Evolutionary conservation across 495 filamentous ascomycete species (phyloP).

Genomic region (Xylaria curta): DNA sequence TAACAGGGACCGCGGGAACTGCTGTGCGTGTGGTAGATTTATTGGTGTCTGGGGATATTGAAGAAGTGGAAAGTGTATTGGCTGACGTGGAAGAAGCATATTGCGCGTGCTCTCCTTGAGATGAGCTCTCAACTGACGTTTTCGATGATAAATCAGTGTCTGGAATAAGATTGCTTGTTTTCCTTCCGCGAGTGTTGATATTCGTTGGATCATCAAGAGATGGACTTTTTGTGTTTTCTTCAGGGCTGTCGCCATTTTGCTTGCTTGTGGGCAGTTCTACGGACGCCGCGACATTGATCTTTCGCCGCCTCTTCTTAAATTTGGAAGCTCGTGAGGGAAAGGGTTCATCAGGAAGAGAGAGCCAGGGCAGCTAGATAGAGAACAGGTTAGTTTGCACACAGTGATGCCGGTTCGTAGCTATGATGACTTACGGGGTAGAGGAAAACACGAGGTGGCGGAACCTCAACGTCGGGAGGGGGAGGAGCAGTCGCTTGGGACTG

Average conservation of each 20-base stretch:
- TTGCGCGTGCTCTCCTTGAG: conserved; percentile 8
- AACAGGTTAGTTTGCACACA: conserved; percentile 28
- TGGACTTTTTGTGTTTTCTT: conserved; percentile 24
- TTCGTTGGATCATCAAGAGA: conserved; percentile 23
- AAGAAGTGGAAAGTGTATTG: conserved; percentile 23
- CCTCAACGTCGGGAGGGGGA: conserved; percentile 28
- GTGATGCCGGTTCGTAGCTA: background rate
- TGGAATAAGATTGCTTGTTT: conserved; percentile 53
- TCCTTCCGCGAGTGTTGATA: conserved; percentile 39
- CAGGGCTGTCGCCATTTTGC: conserved; percentile 35
- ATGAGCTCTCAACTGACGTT: conserved; percentile 20
- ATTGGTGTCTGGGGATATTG: conserved; percentile 44
- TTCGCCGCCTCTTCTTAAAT: conserved; percentile 45
- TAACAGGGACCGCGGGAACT: conserved; percentile 69
- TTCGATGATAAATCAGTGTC: conserved; percentile 73
- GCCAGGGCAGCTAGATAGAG: conserved; percentile 73
- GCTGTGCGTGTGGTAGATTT: conserved; percentile 57
- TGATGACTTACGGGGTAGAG: conserved; percentile 66
- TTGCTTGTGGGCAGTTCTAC: conserved; percentile 46
- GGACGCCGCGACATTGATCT: conserved; percentile 35
- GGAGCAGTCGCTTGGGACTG: conserved; percentile 31
- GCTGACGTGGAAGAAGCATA: conserved; percentile 4
- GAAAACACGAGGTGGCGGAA: conserved; percentile 49
- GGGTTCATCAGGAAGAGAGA: conserved; percentile 68
- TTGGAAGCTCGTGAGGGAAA: conserved; percentile 64